phyloP scores from a whole-genome alignment of 2,329 filamentous ascomycete genomes.

The Aulographum hederae region DNA sequence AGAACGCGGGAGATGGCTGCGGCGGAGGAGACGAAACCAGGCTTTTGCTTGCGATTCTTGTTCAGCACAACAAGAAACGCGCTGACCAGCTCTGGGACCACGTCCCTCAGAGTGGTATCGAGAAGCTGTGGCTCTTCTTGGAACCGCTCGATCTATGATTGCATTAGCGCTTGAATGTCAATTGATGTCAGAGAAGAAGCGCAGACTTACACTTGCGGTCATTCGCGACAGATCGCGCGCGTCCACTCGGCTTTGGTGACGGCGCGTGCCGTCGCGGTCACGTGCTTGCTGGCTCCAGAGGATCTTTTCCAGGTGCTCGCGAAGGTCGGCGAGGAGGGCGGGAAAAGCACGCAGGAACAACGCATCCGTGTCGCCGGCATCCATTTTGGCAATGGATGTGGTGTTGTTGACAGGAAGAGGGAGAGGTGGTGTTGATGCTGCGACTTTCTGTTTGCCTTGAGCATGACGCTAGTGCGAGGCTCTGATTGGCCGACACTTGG shows the following conservation, averaged over 20 bases:
- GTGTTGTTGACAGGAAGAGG: too few species aligned
- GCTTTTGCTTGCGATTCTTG: conserved; percentile 10
- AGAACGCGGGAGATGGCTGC: conserved; percentile 58
- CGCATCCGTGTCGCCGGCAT: too few species aligned
- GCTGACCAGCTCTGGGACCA: conserved; percentile 57
- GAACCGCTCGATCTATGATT: conserved; percentile 56
- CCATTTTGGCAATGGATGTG: too few species aligned
- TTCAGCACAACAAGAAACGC: conserved; percentile 53
- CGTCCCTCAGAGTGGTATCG: conserved; percentile 60
- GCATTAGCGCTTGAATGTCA: background rate
- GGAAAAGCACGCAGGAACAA: background rate
- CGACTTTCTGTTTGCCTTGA: too few species aligned
- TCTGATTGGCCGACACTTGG: too few species aligned
- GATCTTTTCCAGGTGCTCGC: background rate
- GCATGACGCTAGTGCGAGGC: too few species aligned
- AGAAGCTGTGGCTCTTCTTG: conserved; percentile 91
- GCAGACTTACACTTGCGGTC: background rate
- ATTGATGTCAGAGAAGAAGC: background rate
- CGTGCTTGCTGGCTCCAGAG: background rate
- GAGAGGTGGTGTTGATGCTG: too few species aligned
- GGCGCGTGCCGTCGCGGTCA: background rate
- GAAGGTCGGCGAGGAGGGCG: background rate
- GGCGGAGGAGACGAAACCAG: conserved; percentile 12
- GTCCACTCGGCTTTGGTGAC: background rate
- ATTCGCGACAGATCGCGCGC: background rate